Conservation (phyloP, 495 filamentous ascomycete genomes). For the Neurospora sp. region DNA sequence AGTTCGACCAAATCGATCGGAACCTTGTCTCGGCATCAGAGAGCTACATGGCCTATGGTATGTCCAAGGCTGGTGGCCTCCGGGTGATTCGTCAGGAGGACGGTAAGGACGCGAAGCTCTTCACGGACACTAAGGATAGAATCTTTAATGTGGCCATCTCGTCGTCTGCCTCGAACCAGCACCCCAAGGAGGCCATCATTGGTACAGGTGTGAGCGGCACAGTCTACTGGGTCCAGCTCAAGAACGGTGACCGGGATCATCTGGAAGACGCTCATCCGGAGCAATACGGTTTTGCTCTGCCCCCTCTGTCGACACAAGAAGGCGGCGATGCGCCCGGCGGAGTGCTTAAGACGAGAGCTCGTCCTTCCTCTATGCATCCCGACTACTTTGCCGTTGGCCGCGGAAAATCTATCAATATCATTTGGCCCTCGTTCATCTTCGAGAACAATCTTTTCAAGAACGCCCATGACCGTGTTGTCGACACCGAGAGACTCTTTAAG, state of each 20-base stretch:
- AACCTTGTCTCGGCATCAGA: slow-evolving; percentile 84
- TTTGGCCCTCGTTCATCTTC: slow-evolving; percentile 71
- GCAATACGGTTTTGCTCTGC: slow-evolving; percentile 69
- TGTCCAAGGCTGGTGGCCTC: slow-evolving; percentile 83
- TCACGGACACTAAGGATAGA: slow-evolving; percentile 76
- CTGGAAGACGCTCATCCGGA: slow-evolving; percentile 64
- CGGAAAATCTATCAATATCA: slow-evolving; percentile 87
- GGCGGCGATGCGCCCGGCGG: slow-evolving; percentile 70
- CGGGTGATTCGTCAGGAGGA: slow-evolving; percentile 90
- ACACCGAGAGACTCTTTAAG: slow-evolving; percentile 75
- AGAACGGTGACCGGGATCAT: slow-evolving; percentile 57
- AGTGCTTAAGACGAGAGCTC: slow-evolving; percentile 89
- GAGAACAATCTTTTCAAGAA: slow-evolving; percentile 58
- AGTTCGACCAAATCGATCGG: slow-evolving; percentile 94
- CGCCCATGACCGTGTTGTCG: slow-evolving; percentile 61
- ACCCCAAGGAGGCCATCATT: slow-evolving; percentile 65
- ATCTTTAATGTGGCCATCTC: slow-evolving; percentile 90
- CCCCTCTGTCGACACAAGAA: slow-evolving; percentile 63
- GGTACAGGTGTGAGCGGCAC: slow-evolving; percentile 88
- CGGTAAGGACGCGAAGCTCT: slow-evolving; percentile 78
- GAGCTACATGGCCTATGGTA: slow-evolving; percentile 84
- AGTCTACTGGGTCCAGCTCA: slow-evolving; percentile 81
- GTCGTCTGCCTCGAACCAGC: slow-evolving; percentile 38
- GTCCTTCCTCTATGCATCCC: slow-evolving; percentile 74
- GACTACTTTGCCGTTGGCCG: slow-evolving; percentile 92